phyloP scores from a whole-genome alignment of 108 stramenopile species.

The Pseudonitzschia delicatissima region DNA sequence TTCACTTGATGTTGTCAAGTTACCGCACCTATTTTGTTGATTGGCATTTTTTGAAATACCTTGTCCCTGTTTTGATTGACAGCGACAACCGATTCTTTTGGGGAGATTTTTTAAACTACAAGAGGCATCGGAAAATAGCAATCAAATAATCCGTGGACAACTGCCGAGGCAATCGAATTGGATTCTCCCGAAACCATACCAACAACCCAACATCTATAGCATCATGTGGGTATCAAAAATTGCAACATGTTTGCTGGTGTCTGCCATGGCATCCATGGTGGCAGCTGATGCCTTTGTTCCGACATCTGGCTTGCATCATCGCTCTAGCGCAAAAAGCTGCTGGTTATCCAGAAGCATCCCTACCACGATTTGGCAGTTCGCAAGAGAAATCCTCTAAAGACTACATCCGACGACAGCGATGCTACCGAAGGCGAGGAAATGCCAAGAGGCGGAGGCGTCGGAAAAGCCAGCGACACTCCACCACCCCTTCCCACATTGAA shows the following conservation, averaged over 20 bases:
- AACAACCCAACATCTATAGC: too few species aligned
- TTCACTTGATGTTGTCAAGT: too few species aligned
- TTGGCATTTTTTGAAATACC: too few species aligned
- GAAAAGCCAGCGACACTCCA: conserved; percentile 3
- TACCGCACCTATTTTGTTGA: too few species aligned
- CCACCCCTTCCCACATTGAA: conserved; percentile 55
- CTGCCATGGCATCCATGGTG: conserved; percentile 6
- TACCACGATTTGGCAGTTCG: neutral
- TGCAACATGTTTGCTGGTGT: neutral
- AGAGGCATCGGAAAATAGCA: too few species aligned
- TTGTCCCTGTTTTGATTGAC: too few species aligned
- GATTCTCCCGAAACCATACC: too few species aligned
- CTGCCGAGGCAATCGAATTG: too few species aligned
- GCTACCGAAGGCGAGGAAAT: conserved; percentile 8
- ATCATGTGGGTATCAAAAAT: conserved; percentile 5
- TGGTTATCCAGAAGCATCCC: neutral
- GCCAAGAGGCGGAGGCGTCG: conserved; percentile 29
- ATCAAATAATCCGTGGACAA: too few species aligned
- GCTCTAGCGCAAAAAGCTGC: too few species aligned
- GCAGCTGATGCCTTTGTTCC: conserved; percentile 17
- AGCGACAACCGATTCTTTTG: too few species aligned
- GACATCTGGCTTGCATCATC: neutral
- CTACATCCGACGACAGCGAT: neutral
- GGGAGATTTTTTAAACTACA: too few species aligned
- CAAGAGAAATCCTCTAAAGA: neutral